Conservation (phyloP, 257 asterid species). For the Fraxinus americana region DNA sequence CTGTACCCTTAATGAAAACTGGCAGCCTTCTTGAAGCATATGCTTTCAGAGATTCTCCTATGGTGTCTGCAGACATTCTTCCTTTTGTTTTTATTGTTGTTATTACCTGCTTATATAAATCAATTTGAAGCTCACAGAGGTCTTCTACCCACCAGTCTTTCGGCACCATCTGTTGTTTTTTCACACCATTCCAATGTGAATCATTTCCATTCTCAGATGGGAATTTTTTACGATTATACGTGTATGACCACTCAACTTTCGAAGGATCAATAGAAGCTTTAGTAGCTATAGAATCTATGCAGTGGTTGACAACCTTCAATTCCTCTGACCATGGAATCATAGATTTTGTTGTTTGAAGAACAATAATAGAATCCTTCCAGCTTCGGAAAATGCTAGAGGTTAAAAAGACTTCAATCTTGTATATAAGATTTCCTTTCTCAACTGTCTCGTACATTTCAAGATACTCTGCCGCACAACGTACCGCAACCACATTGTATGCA, state of each 20-base stretch:
- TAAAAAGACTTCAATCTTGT: slow-evolving; percentile 81
- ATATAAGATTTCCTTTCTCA: slow-evolving; percentile 80
- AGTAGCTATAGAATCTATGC: slow-evolving; percentile 68
- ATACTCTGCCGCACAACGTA: slow-evolving; percentile 87
- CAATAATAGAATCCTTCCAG: slow-evolving; percentile 92
- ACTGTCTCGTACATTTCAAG: slow-evolving; percentile 78
- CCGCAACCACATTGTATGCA: slow-evolving; percentile 75
- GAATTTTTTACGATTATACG: slow-evolving; percentile 66
- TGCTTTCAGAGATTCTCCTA: slow-evolving; percentile 73
- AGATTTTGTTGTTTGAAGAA: slow-evolving; percentile 75
- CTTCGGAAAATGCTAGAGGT: slow-evolving; percentile 75
- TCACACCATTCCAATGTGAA: slow-evolving; percentile 56
- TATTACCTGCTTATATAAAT: slow-evolving; percentile 63
- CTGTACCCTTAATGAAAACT: slow-evolving; percentile 50
- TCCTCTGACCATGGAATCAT: slow-evolving; percentile 74
- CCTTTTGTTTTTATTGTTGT: slow-evolving; percentile 61
- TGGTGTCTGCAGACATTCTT: slow-evolving; percentile 48
- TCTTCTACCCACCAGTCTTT: slow-evolving; percentile 97
- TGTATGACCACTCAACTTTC: slow-evolving; percentile 75
- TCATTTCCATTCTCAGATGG: slow-evolving; percentile 55
- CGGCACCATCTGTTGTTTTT: slow-evolving; percentile 63
- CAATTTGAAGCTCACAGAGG: slow-evolving; percentile 75
- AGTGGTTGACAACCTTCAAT: slow-evolving; percentile 60
- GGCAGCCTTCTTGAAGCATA: slow-evolving; percentile 61
- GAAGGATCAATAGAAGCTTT: slow-evolving; percentile 63